Evolutionary conservation across 176 grass and related monocot species (phyloP).

Genomic region (Cymbopogon citratus): DNA sequence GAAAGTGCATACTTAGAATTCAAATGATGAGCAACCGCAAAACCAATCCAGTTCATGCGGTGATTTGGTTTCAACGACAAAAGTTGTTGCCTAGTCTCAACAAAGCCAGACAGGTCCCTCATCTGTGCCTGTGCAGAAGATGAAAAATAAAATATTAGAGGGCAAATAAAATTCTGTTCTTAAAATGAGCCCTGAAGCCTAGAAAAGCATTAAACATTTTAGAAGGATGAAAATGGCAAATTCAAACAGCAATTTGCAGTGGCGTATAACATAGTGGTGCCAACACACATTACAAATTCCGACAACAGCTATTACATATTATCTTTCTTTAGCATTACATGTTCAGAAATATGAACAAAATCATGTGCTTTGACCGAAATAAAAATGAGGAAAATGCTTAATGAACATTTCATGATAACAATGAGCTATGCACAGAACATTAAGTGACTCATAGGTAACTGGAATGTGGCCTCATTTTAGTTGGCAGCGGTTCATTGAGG

Average conservation of each 20-base stretch:
- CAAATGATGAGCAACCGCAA: conserved; percentile 92
- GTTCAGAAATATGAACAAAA: neutral
- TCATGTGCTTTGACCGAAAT: neutral
- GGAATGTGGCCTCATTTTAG: neutral
- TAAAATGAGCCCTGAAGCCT: neutral
- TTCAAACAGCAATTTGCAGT: conserved; percentile 1
- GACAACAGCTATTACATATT: neutral
- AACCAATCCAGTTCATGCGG: conserved; percentile 99
- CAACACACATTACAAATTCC: conserved; percentile 3
- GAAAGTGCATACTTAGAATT: conserved; percentile 80
- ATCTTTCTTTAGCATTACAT: neutral
- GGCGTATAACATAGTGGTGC: neutral
- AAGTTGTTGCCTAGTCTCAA: conserved; percentile 98
- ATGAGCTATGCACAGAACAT: conserved; percentile 5
- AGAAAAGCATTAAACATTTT: neutral
- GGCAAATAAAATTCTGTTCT: neutral
- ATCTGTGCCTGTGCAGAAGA: conserved; percentile 75
- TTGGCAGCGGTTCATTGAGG: neutral
- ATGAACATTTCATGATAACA: conserved; percentile 7
- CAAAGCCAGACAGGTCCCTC: conserved; percentile 93
- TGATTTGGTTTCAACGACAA: conserved; percentile 88
- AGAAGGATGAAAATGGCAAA: neutral
- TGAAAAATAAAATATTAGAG: conserved; percentile 24
- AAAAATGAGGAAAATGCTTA: neutral
- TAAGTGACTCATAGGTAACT: neutral